Evolutionary conservation across 768 basidiomycete species (phyloP).

Genomic region (Inosperma sp.): DNA sequence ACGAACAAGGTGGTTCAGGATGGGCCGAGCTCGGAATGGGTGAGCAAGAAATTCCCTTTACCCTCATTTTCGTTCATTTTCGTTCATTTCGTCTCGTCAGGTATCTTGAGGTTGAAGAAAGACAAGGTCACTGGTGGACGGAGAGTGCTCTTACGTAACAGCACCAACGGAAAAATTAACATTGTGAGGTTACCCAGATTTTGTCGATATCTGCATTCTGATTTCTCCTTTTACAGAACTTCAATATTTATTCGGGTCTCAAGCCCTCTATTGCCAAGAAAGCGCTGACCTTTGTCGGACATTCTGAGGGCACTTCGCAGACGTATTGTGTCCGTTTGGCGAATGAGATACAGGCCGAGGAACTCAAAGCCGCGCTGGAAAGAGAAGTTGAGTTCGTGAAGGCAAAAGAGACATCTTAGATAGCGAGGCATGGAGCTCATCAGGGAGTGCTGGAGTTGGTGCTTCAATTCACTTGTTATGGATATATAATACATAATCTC

Average conservation of each 20-base stretch:
- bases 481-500: conserved; percentile 15
- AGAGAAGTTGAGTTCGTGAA: conserved; percentile 54
- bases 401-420: conserved; percentile 21
- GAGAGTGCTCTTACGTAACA: conserved; percentile 67
- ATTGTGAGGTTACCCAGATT: conserved; percentile 47
- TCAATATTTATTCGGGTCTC: conserved; percentile 58
- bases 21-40: conserved; percentile 72
- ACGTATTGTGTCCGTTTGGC: conserved; percentile 61
- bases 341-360: conserved; percentile 52
- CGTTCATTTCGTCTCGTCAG: conserved; percentile 29
- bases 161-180: conserved; percentile 67
- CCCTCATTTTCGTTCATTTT: not conserved
- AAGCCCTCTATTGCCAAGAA: conserved; percentile 51
- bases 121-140: conserved; percentile 58
- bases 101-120: conserved; percentile 67
- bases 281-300: conserved; percentile 61
- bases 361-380: conserved; percentile 56
- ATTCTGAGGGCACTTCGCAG: conserved; percentile 53
- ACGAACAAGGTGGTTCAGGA: conserved; percentile 37
- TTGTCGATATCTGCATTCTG: conserved; percentile 8
- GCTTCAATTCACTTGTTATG: conserved; percentile 11
- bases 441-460: no score
- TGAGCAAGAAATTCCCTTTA: no score
- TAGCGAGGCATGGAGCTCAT: no score
- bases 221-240: conserved; percentile 51